Base-by-base conservation (phyloP, 2,329 filamentous ascomycete species). In the Neofusicoccum parvum region DNA sequence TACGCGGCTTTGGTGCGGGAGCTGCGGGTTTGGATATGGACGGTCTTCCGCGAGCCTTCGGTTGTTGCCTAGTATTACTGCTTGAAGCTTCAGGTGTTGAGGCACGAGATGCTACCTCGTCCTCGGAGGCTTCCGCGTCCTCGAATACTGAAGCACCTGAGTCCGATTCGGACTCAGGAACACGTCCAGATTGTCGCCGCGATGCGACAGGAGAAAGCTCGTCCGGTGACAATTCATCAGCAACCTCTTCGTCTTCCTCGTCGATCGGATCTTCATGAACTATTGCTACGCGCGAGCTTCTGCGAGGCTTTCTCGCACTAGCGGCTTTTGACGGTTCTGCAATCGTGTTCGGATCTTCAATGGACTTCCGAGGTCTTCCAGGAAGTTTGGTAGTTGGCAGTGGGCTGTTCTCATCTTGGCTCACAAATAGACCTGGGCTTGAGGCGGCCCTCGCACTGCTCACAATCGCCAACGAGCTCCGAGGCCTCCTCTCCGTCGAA, bases 1-100 rank as follows among this genome's bases (percentile, higher is more conserved):
- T 54, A 64, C 67, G 9, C 65, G 68, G 32, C 43, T 58, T 56
- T 67, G 66, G 34, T 70, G 70, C n/a, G 68, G 68, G 65, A 1
- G 43, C 32, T 34, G 50, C 1, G 37, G 36, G n/a, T 36, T 45
- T 64, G 12, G 53, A 67, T 48, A 65, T 72, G 43, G 67, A 15
- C 12, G n/a, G 49, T 39, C 65, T 68, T 67, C 17, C 66, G 66
- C n/a, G 59, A 11, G 15, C 20, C 17, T 41, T 64, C 36, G 5
- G 46, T 12, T 43, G 64, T 66, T n/a, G 67, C 54, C 43, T 48
- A 63, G 54, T 46, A 17, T 56, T 64, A n/a, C 56, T 60, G 15
- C 27, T 20, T 36, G 56, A 37, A 11, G 45, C 45, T 7, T 48
- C 27, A 15, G 43, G 43, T 3, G 43, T 48, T 37, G 56, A 49